Percentiles rank a stretch among this genome's conserved stretches.
Conservation (phyloP, 179 eudicot genomes). For the Nepenthes alata region DNA sequence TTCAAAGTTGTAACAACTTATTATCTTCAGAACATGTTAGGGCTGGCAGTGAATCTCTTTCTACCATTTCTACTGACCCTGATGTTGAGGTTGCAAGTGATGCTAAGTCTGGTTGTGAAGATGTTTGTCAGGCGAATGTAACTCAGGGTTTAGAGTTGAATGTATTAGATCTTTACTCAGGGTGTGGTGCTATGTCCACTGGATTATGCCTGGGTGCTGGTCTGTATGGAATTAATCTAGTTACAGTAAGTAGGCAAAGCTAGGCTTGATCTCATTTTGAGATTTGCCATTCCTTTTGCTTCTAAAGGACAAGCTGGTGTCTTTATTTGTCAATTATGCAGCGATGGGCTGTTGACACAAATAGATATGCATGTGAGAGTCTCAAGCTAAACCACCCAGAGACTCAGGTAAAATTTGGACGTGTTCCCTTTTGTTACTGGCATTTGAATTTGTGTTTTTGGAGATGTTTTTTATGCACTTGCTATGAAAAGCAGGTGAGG, state of each 20-base stretch:
- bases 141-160: slow-evolving; percentile 16
- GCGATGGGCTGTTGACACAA: slow-evolving; percentile 88
- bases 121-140: slow-evolving; percentile 7
- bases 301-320: neutral
- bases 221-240: slow-evolving; percentile 38
- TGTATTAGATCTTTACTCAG: slow-evolving; percentile 52
- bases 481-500: slow-evolving; percentile 36
- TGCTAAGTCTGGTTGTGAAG: slow-evolving; percentile 4
- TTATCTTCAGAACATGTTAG: slow-evolving; percentile 18
- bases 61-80: slow-evolving; percentile 51
- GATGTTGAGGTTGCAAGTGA: slow-evolving; percentile 12
- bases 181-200: slow-evolving; percentile 93
- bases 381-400: slow-evolving; percentile 68
- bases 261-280: neutral
- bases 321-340: slow-evolving; percentile 10
- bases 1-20: neutral
- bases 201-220: slow-evolving; percentile 80
- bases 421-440: neutral
- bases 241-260: slow-evolving; percentile 31
- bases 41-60: slow-evolving; percentile 31
- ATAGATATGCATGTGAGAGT: slow-evolving; percentile 58
- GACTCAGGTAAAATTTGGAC: slow-evolving; percentile 39
- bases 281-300: no score
- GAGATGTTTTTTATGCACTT: neutral
- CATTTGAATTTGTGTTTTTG: neutral